A percentile compares a stretch with the other conserved stretches of the same genome.
phyloP scores from a whole-genome alignment of 2,329 filamentous ascomycete genomes.

The Sordariomycetes sp. region DNA sequence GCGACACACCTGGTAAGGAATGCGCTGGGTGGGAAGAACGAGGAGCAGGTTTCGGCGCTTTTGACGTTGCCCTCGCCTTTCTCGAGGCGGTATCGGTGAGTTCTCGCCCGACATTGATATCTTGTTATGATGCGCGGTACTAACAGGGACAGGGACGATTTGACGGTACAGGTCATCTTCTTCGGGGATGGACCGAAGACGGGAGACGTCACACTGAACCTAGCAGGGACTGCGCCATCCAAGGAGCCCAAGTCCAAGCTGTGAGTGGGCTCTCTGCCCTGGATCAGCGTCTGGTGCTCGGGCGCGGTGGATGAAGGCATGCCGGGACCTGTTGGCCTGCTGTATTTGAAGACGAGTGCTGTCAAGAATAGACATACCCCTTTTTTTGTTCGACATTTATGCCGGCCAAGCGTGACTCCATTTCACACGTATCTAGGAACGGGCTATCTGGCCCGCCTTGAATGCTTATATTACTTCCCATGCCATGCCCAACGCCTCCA shows the following conservation, averaged over 20 bases:
- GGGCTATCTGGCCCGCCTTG: background rate
- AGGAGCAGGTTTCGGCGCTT: conserved; percentile 86
- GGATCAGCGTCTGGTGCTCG: background rate
- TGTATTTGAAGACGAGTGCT: background rate
- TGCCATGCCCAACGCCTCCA: background rate
- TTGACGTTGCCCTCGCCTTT: conserved; percentile 87
- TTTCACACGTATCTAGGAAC: background rate
- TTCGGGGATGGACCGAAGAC: conserved; percentile 74
- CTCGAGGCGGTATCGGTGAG: conserved; percentile 76
- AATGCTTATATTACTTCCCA: background rate
- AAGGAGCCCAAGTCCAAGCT: conserved; percentile 25
- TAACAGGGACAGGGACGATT: conserved; percentile 57
- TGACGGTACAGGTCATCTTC: conserved; percentile 98
- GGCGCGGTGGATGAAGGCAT: background rate
- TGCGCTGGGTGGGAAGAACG: conserved; percentile 84
- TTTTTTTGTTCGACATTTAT: background rate
- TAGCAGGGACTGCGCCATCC: conserved; percentile 60
- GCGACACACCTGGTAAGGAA: conserved; percentile 94
- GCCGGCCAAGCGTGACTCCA: too few species aligned
- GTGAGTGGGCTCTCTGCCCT: conserved; percentile 12
- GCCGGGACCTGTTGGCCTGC: background rate
- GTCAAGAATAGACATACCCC: background rate
- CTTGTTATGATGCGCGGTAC: background rate
- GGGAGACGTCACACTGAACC: conserved; percentile 72
- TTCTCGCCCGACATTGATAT: background rate